A percentile compares a stretch with the other conserved stretches of the same genome.
Evolutionary conservation across 352 stramenopile genomes (phyloP).

Genomic region (Pelagophyceae sp.): DNA sequence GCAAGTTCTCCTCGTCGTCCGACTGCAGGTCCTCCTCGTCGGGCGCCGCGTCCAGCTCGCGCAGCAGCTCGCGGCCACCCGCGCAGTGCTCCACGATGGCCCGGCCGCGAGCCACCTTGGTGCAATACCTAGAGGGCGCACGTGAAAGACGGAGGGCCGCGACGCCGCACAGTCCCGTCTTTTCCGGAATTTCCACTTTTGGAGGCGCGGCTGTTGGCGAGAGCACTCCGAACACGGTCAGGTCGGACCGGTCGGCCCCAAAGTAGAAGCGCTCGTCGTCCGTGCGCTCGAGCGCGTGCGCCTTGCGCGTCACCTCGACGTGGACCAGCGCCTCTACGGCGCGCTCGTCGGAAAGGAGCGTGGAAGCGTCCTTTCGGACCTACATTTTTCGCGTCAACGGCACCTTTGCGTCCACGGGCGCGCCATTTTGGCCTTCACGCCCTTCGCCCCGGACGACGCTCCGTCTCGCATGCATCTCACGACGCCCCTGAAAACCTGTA

Average conservation of each 20-base stretch:
- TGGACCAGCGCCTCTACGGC: not conserved
- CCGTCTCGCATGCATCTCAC: too few species aligned
- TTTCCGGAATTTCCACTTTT: too few species aligned
- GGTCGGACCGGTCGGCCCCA: not conserved
- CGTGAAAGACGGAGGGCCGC: not conserved
- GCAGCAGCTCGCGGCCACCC: not conserved
- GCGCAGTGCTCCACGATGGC: not conserved
- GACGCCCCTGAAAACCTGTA: too few species aligned
- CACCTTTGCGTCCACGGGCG: too few species aligned
- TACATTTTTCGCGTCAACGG: too few species aligned
- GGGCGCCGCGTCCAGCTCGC: not conserved
- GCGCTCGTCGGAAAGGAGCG: not conserved
- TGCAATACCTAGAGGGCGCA: too few species aligned
- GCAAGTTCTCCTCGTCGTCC: not conserved
- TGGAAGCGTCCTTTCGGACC: not conserved
- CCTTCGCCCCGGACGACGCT: too few species aligned
- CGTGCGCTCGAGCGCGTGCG: not conserved
- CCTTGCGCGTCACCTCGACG: not conserved
- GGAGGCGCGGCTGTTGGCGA: not conserved
- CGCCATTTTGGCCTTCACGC: too few species aligned
- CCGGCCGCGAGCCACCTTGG: not conserved
- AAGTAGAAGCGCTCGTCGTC: conserved; percentile 11
- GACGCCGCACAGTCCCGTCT: too few species aligned
- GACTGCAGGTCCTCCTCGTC: not conserved
- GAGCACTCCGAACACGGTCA: not conserved